Conservation (phyloP, 352 stramenopile genomes). For the Phytopythium litorale region DNA sequence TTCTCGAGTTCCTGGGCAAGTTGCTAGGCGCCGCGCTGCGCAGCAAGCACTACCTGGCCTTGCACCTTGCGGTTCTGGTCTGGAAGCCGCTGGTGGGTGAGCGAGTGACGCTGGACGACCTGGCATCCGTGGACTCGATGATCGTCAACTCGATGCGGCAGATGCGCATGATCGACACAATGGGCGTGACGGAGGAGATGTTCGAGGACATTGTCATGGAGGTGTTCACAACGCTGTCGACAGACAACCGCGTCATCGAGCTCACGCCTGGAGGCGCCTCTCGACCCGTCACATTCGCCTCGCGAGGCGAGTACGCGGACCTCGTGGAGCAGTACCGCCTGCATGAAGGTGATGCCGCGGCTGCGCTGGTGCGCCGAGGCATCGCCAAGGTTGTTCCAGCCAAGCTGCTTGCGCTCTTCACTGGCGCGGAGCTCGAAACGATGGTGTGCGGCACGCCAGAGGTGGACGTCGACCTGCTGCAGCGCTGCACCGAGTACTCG, state of each 20-base stretch:
- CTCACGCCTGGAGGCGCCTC: conserved; percentile 61
- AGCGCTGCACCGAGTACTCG: conserved; percentile 86
- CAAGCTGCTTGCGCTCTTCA: conserved; percentile 77
- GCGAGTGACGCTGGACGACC: conserved; percentile 66
- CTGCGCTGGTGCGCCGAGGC: conserved; percentile 42
- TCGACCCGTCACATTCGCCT: conserved; percentile 76
- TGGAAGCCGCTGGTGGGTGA: conserved; percentile 90
- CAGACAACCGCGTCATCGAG: conserved; percentile 76
- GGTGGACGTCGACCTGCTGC: conserved; percentile 77
- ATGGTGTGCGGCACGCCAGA: conserved; percentile 85
- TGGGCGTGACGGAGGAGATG: conserved; percentile 76
- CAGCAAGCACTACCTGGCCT: conserved; percentile 85
- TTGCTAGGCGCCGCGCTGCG: conserved; percentile 87
- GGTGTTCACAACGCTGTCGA: conserved; percentile 87
- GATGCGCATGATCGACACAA: conserved; percentile 76
- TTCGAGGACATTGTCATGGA: conserved; percentile 91
- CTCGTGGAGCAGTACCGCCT: conserved; percentile 79
- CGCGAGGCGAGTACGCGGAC: conserved; percentile 73
- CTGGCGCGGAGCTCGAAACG: conserved; percentile 66
- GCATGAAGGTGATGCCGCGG: conserved; percentile 69
- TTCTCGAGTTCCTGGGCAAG: conserved; percentile 92
- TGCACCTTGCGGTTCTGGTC: conserved; percentile 83
- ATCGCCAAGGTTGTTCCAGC: conserved; percentile 75
- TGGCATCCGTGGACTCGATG: conserved; percentile 82
- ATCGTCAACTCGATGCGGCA: conserved; percentile 86